A percentile compares a stretch with the other conserved stretches of the same genome.
phyloP scores from a whole-genome alignment of 129 eudicot species.

The Flaveria sonorensis region DNA sequence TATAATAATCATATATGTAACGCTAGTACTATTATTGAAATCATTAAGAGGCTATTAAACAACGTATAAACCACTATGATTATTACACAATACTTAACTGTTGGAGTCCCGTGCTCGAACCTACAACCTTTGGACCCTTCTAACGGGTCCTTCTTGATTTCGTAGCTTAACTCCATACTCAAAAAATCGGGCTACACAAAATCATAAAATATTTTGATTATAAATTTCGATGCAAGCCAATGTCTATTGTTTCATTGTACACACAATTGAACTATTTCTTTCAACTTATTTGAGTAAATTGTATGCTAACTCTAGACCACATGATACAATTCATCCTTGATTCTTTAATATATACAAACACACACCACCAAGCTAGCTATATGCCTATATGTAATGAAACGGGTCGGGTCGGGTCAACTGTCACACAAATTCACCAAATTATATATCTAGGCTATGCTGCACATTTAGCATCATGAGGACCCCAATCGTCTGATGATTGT shows the following conservation, averaged over 20 bases:
- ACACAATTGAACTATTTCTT: background rate
- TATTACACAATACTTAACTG: no score
- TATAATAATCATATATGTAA: no score
- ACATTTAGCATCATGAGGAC: slow-evolving; percentile 50
- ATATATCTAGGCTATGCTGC: slow-evolving; percentile 31
- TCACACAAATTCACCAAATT: slow-evolving; percentile 32
- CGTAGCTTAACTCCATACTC: no score
- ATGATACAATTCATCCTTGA: slow-evolving; percentile 9
- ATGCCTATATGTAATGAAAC: no score
- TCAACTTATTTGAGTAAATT: background rate
- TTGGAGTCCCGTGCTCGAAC: no score
- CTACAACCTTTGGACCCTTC: no score
- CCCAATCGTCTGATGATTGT: slow-evolving; percentile 45
- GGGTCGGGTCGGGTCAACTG: slow-evolving; percentile 58
- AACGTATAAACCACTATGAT: no score
- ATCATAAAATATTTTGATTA: background rate
- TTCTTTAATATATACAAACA: background rate
- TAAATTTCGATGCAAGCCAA: background rate
- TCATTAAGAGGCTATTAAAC: no score
- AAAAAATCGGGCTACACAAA: no score
- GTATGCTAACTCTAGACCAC: background rate
- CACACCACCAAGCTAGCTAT: slow-evolving; percentile 24
- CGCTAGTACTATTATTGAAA: no score
- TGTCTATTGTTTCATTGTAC: background rate
- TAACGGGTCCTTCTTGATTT: no score